A percentile compares a stretch with the other conserved stretches of the same genome.
These are phyloP conservation scores for Ogataea degrootiae DNA, from an alignment of 805 yeast genomes.

Conservation along the genomic window DNA sequence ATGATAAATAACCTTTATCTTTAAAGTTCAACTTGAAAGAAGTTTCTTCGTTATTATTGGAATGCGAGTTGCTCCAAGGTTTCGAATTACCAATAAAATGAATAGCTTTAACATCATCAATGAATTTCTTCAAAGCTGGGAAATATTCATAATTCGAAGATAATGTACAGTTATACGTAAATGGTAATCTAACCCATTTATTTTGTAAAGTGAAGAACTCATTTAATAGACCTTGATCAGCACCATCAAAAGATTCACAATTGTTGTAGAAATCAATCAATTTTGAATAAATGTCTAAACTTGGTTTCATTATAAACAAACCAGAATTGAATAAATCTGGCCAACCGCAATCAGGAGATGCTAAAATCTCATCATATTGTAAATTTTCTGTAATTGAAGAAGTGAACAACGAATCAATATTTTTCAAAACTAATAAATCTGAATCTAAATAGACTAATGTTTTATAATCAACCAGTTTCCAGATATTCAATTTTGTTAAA, in stretches of 20 bases:
- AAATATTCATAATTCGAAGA: constrained; percentile 31
- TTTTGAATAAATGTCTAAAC: constrained; percentile 33
- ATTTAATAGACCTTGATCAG: constrained; percentile 87
- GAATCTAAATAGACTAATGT: constrained; percentile 58
- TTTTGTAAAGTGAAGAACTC: constrained; percentile 48
- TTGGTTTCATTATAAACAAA: constrained; percentile 58
- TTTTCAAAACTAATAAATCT: constrained; percentile 43
- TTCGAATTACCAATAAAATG: constrained; percentile 70
- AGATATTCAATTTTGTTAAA: constrained; percentile 51
- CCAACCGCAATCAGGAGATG: constrained; percentile 85
- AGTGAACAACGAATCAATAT: constrained; percentile 27
- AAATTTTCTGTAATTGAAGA: constrained; percentile 17
- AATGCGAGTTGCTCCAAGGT: constrained; percentile 23
- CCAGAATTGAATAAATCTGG: constrained; percentile 89
- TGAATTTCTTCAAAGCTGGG: constrained; percentile 28
- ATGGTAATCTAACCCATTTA: constrained; percentile 71
- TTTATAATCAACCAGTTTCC: constrained; percentile 41
- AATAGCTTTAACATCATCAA: constrained; percentile 40
- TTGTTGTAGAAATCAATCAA: constrained; percentile 32
- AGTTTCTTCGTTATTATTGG: not conserved
- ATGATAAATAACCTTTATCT: constrained; percentile 13
- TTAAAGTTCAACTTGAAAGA: constrained; percentile 11
- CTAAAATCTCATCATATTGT: constrained; percentile 32
- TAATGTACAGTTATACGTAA: constrained; percentile 76
- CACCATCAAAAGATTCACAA: constrained; percentile 64